Conservation (phyloP, 2,329 filamentous ascomycete genomes). For the Neocatenulostroma microsporum region DNA sequence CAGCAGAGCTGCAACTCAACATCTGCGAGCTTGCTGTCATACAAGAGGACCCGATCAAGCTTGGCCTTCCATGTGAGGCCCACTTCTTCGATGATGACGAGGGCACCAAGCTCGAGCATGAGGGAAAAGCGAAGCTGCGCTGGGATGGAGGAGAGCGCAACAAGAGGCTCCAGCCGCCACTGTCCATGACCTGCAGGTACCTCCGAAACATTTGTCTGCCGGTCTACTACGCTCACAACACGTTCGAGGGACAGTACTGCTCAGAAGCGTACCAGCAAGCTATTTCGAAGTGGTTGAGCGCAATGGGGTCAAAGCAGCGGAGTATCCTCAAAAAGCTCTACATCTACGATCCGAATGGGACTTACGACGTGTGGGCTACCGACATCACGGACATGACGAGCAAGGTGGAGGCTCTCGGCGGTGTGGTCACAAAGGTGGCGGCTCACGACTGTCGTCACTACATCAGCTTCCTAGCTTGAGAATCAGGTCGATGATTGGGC, state of each 20-base stretch:
- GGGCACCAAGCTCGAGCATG: too few species aligned
- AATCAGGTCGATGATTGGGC: too few species aligned
- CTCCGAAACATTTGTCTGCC: background rate
- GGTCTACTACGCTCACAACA: background rate
- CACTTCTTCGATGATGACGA: too few species aligned
- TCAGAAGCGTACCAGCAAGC: background rate
- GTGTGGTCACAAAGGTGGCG: too few species aligned
- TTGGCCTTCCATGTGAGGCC: too few species aligned
- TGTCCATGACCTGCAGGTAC: background rate
- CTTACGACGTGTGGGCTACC: too few species aligned
- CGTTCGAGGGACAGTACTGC: background rate
- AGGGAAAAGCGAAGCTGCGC: too few species aligned
- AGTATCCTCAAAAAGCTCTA: background rate
- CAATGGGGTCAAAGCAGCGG: background rate
- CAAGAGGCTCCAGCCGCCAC: background rate
- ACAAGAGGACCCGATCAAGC: background rate
- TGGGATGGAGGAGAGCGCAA: too few species aligned
- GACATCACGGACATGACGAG: too few species aligned
- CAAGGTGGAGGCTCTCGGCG: too few species aligned
- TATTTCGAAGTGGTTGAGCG: background rate
- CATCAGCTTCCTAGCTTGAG: too few species aligned
- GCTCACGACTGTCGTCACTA: too few species aligned
- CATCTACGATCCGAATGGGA: background rate
- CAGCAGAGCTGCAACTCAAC: slow-evolving; percentile 3
- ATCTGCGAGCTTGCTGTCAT: slow-evolving; percentile 5